Conservation (phyloP, 2,329 filamentous ascomycete genomes). For the Hortaea sp. region DNA sequence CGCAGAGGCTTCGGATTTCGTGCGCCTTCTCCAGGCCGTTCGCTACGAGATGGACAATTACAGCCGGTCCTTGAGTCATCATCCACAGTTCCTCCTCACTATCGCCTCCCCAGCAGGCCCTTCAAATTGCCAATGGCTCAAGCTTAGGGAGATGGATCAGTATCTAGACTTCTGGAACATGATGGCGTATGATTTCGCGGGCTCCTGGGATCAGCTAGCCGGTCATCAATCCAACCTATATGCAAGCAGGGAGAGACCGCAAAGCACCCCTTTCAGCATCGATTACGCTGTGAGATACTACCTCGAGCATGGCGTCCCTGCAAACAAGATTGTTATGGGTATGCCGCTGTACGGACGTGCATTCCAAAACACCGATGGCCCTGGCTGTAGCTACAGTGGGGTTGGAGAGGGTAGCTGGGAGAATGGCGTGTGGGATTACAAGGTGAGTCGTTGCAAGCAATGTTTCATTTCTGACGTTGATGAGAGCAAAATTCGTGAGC, state of each 20-base stretch:
- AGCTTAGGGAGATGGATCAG: conserved; percentile 30
- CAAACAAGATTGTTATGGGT: conserved; percentile 71
- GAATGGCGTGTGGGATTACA: conserved; percentile 78
- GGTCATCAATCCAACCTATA: conserved; percentile 78
- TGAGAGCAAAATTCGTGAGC: background rate
- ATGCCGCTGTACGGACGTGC: conserved; percentile 89
- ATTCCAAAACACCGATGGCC: conserved; percentile 68
- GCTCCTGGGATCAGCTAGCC: conserved; percentile 62
- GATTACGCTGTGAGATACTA: conserved; percentile 63
- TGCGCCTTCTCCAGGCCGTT: conserved; percentile 30
- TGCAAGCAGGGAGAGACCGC: conserved; percentile 45
- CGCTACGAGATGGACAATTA: conserved; percentile 32
- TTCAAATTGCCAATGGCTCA: conserved; percentile 33
- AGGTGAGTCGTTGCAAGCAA: conserved; percentile 30
- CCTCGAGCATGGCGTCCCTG: conserved; percentile 46
- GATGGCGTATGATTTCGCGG: conserved; percentile 51
- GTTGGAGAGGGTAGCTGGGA: conserved; percentile 77
- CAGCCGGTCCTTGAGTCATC: conserved; percentile 22
- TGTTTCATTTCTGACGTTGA: conserved; percentile 2
- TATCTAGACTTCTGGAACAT: conserved; percentile 41
- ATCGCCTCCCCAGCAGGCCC: conserved; percentile 36
- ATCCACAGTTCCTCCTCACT: conserved; percentile 33
- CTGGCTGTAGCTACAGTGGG: conserved; percentile 59
- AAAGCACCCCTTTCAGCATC: conserved; percentile 69
- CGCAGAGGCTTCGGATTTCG: conserved; percentile 31